Evolutionary conservation across 768 basidiomycete species (phyloP).

Genomic region (Lanmaoa pseudosensibilis): DNA sequence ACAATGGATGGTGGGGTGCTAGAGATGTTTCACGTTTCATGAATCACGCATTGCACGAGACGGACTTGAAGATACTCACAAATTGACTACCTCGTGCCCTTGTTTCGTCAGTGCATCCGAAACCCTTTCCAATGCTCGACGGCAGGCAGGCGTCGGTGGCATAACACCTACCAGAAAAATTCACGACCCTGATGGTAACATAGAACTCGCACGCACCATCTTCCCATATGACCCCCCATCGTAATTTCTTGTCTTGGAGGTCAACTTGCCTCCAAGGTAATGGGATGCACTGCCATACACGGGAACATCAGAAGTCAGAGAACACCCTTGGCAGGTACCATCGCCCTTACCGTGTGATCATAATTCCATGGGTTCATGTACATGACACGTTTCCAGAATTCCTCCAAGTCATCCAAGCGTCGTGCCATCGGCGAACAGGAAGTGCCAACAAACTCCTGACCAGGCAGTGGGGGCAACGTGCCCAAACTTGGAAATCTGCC

Average conservation of each 20-base stretch:
- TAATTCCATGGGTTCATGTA: conserved; percentile 44
- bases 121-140: conserved; percentile 37
- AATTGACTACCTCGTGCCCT: conserved; percentile 42
- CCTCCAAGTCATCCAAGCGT: conserved; percentile 41
- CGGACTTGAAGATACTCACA: conserved; percentile 29
- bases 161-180: conserved; percentile 32
- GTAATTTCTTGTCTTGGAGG: conserved; percentile 35
- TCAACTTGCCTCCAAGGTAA: conserved; percentile 43
- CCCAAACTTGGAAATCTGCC: conserved; percentile 42
- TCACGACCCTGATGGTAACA: background rate
- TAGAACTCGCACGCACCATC: conserved; percentile 35
- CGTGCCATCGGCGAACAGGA: conserved; percentile 43
- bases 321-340: background rate
- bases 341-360: conserved; percentile 38
- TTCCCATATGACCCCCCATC: conserved; percentile 42
- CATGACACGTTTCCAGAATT: conserved; percentile 45
- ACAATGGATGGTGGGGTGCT: conserved; percentile 48
- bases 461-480: conserved; percentile 32
- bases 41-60: background rate
- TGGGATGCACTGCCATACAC: conserved; percentile 38
- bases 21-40: background rate
- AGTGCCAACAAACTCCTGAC: conserved; percentile 39
- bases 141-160: conserved; percentile 41
- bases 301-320: background rate
- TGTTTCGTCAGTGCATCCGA: conserved; percentile 35